Evolutionary conservation across 495 filamentous ascomycete species (phyloP), one percentile per base, ranked within the genome.

Genomic region (Neurospora hispaniola): DNA sequence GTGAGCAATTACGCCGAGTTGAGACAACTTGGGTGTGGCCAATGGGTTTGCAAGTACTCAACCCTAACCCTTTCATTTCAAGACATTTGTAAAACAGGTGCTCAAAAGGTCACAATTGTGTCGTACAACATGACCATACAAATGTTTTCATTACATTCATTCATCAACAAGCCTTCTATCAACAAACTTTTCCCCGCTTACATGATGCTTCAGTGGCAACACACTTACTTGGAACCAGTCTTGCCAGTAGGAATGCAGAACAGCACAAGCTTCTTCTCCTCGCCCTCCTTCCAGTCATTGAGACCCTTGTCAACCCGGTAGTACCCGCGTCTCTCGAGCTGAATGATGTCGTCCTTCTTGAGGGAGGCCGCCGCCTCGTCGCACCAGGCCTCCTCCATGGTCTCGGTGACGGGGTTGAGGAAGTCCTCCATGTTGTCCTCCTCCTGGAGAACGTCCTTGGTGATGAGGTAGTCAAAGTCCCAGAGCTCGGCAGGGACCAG

Each of bases 311-410:
- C 94, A 27, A 94, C 85, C 35, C 94, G 86, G 84, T 93, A 97
- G 84, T 92, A 98, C 14, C 94, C 94, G 81, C 94, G 94, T 59
- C 94, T 87, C 86, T 98, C 94, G 74, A 98, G 93, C 85, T 97
- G 94, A 74, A 98, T 92, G 72, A 98, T 93, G 75, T 95, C 92
- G 76, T 91, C 92, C 80, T 88, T 89, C 84, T 91, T 91, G 70
- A 97, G 82, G 59, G 88, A 85, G 3, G 88, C 86, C 0, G 97
- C 88, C 75, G 94, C 96, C 79, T 88, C 90, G 78, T 97, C 94
- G 46, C 93, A 95, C 68, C 92, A 77, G 18, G 90, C 92, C 66
- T 89, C 86, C 72, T 91, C 91, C 78, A 90, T 89, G 73, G 90
- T 91, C 84, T 93, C 90, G 0, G 93, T 97, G 70, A 89, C 80